Conservation (phyloP, 805 yeast species). For the Starmerella stigmatis region DNA sequence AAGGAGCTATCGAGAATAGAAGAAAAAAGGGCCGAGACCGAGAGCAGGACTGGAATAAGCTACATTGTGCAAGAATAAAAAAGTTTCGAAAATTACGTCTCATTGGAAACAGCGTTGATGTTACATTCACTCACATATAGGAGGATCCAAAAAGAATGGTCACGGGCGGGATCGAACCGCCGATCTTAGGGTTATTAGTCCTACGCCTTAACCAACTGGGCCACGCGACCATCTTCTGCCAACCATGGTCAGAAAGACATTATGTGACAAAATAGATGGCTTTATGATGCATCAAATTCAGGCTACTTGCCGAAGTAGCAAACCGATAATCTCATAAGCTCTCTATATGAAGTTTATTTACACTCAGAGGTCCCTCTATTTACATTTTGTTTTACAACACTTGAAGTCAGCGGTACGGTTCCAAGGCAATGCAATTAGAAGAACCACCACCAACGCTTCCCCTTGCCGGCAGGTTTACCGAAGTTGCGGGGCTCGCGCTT, state of each 20-base stretch:
- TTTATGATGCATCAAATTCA: too few relatives aligned
- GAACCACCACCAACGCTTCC: conserved; percentile 12
- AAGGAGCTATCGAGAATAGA: too few relatives aligned
- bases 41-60: too few relatives aligned
- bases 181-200: conserved; percentile 46
- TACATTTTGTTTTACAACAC: too few relatives aligned
- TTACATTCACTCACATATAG: neutral
- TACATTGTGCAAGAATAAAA: too few relatives aligned
- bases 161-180: conserved; percentile 37
- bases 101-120: neutral
- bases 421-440: too few relatives aligned
- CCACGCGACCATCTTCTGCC: conserved; percentile 37
- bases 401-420: too few relatives aligned
- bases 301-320: too few relatives aligned
- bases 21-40: too few relatives aligned
- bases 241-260: neutral
- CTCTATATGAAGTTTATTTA: conserved; percentile 5
- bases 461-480: conserved; percentile 6
- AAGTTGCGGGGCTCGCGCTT: conserved; percentile 4
- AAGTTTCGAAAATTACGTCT: neutral
- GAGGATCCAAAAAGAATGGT: conserved; percentile 23
- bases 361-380: too few relatives aligned
- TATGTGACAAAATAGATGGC: neutral
- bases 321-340: too few relatives aligned
- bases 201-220: conserved; percentile 54